phyloP scores from a whole-genome alignment of 1,284 basidiomycete species.

The Rhodofomes roseus region DNA sequence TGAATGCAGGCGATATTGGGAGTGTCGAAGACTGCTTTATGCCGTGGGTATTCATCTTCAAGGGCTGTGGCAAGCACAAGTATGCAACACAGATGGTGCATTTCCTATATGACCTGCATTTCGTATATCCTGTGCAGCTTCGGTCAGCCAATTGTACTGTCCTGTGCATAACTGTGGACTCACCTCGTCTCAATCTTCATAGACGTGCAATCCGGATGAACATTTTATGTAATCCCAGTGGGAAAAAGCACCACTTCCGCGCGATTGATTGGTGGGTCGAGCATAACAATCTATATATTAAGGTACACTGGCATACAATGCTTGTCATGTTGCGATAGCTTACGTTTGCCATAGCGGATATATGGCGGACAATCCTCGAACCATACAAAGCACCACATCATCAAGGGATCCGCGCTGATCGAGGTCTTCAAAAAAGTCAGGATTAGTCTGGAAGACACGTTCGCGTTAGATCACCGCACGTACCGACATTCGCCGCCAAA shows the following conservation, averaged over 20 bases:
- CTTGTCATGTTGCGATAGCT: too few relatives aligned
- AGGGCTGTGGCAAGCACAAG: conserved; percentile 31
- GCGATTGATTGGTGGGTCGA: conserved; percentile 21
- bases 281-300: conserved; percentile 15
- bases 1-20: conserved; percentile 35
- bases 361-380: conserved; percentile 11
- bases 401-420: conserved; percentile 14
- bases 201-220: not conserved
- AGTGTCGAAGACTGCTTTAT: conserved; percentile 26
- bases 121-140: conserved; percentile 22
- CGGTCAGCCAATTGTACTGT: too few relatives aligned
- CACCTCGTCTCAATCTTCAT: not conserved
- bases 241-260: conserved; percentile 14
- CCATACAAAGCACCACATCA: conserved; percentile 8
- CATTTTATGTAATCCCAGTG: conserved; percentile 19
- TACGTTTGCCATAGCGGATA: not conserved
- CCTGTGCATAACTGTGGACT: not conserved
- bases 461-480: conserved; percentile 3
- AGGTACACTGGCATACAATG: not conserved
- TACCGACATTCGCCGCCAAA: conserved; percentile 7
- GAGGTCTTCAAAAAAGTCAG: conserved; percentile 9
- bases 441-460: conserved; percentile 9
- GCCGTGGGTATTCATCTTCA: conserved; percentile 31
- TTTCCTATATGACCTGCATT: conserved; percentile 26
- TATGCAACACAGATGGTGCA: conserved; percentile 26